A percentile compares a stretch with the other conserved stretches of the same genome.
These are phyloP conservation scores for Arthrobotrys pseudoclavata DNA, from an alignment of 2,329 filamentous ascomycete species.

Conservation along the genomic window DNA sequence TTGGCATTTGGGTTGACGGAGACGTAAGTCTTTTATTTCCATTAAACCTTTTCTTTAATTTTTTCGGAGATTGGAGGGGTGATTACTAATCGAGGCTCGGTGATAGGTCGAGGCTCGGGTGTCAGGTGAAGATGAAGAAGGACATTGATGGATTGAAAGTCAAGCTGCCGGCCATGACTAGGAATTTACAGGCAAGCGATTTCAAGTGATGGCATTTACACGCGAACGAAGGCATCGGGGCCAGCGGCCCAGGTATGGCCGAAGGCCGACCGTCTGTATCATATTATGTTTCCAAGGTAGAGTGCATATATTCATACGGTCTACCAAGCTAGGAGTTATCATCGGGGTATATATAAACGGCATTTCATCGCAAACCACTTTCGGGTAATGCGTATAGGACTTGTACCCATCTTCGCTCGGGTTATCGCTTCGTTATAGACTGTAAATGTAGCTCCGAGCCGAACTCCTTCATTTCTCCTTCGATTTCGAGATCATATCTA, in stretches of 20 bases:
- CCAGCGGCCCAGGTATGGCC: neutral
- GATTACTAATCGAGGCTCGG: conserved; percentile 14
- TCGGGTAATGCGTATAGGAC: conserved; percentile 23
- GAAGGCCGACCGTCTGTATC: conserved; percentile 1
- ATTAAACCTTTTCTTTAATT: neutral
- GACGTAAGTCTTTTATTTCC: conserved; percentile 69
- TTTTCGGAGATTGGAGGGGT: neutral
- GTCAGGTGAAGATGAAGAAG: conserved; percentile 91
- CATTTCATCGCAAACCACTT: neutral
- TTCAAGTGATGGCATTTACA: conserved; percentile 72
- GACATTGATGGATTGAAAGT: conserved; percentile 89
- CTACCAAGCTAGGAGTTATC: conserved; percentile 33
- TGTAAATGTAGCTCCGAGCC: neutral
- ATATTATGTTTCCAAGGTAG: conserved; percentile 50
- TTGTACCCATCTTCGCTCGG: conserved; percentile 24
- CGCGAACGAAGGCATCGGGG: conserved; percentile 39
- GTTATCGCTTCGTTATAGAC: neutral
- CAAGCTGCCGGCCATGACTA: conserved; percentile 89
- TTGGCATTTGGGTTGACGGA: conserved; percentile 81
- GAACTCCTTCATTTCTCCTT: conserved; percentile 35
- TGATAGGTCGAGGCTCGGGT: conserved; percentile 75
- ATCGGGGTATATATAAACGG: conserved; percentile 38
- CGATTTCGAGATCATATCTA: conserved; percentile 79
- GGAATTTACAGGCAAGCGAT: conserved; percentile 95
- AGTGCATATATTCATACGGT: conserved; percentile 12